These are phyloP conservation scores for Penicillium taxi DNA, from an alignment of 495 filamentous ascomycete genomes.

Conservation along the genomic window DNA sequence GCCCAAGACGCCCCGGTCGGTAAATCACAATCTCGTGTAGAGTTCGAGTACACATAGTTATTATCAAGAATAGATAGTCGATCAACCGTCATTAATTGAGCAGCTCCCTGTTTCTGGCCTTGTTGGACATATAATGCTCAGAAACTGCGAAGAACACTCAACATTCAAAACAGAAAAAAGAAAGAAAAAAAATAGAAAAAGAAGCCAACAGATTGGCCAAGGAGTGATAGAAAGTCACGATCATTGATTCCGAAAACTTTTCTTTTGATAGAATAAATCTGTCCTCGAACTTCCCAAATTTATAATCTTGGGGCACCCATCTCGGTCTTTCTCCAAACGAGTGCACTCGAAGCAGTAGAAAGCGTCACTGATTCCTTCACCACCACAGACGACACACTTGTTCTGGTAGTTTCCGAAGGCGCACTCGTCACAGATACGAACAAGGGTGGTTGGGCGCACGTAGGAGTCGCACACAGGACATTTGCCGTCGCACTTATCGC, in stretches of 20 bases:
- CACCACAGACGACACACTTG: conserved; percentile 98
- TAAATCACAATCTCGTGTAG: conserved; percentile 16
- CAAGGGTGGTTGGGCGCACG: conserved; percentile 93
- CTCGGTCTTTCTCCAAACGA: conserved; percentile 90
- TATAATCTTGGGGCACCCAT: conserved; percentile 99
- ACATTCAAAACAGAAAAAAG: too few relatives aligned
- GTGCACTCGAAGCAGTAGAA: conserved; percentile 99
- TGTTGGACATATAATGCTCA: too few relatives aligned
- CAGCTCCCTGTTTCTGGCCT: too few relatives aligned
- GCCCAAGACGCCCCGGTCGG: conserved; percentile 82
- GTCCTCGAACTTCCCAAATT: conserved; percentile 92
- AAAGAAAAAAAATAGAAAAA: too few relatives aligned
- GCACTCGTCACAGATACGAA: conserved; percentile 98
- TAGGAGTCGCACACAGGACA: conserved; percentile 98
- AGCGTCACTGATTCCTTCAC: conserved; percentile 97
- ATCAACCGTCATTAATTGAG: too few relatives aligned
- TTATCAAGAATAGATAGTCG: conserved; percentile 1
- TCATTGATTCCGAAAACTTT: conserved; percentile 65
- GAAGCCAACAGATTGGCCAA: conserved; percentile 12
- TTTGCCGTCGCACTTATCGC: conserved; percentile 99
- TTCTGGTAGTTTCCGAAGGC: conserved; percentile 99
- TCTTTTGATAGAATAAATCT: conserved; percentile 84
- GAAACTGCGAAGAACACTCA: too few relatives aligned
- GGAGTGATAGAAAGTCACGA: conserved; percentile 6
- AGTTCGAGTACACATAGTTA: conserved; percentile 2